A percentile compares a stretch with the other conserved stretches of the same genome.
Evolutionary conservation across 2,329 filamentous ascomycete species (phyloP).

Genomic region (Parastagonospora avenae): DNA sequence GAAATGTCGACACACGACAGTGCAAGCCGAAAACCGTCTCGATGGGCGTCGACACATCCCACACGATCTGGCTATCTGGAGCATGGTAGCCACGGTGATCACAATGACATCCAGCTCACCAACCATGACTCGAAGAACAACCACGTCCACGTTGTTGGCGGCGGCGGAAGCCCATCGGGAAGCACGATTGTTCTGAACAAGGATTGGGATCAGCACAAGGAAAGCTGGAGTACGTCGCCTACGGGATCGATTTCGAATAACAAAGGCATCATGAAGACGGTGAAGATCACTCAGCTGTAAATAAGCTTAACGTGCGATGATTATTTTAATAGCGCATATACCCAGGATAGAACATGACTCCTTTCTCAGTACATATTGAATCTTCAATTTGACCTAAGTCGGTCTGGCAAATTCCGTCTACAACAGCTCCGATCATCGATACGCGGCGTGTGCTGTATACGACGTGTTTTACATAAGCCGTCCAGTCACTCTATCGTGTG

Average conservation of each 20-base stretch:
- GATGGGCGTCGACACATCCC: constrained; percentile 6
- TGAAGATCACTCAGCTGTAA: background rate
- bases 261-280: background rate
- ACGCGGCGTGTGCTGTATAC: too few relatives aligned
- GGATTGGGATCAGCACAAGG: constrained; percentile 13
- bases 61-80: constrained; percentile 17
- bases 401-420: too few relatives aligned
- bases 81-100: constrained; percentile 12
- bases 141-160: constrained; percentile 7
- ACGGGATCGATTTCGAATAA: background rate
- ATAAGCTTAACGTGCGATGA: background rate
- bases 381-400: too few relatives aligned
- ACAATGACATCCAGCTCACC: constrained; percentile 14
- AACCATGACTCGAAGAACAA: constrained; percentile 7
- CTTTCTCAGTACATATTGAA: too few relatives aligned
- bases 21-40: constrained; percentile 15
- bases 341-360: too few relatives aligned
- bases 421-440: too few relatives aligned
- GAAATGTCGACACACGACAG: constrained; percentile 16
- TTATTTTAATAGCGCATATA: too few relatives aligned
- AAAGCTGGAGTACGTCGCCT: background rate
- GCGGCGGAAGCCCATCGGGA: constrained; percentile 10
- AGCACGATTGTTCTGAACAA: constrained; percentile 12
- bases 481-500: too few relatives aligned
- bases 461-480: too few relatives aligned